Percentiles rank a stretch among this genome's conserved stretches.
Evolutionary conservation across 2,329 filamentous ascomycete genomes (phyloP).

Genomic region (Madurella fahalii): DNA sequence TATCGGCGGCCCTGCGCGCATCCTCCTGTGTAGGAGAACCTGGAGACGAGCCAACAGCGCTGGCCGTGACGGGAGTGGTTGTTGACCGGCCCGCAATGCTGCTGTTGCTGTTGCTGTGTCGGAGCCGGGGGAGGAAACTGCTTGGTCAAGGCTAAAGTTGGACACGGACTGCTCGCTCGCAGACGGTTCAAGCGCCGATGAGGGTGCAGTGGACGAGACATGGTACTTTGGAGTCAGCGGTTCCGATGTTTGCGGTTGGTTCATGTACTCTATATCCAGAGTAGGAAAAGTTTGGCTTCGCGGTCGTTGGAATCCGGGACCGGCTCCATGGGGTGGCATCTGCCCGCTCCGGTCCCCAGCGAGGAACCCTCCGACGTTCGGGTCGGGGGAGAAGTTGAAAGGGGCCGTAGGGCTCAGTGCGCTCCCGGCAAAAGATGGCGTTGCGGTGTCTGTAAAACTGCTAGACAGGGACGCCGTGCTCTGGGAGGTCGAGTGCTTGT

Average conservation of each 20-base stretch:
- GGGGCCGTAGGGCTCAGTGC: slow-evolving; percentile 71
- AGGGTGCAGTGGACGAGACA: slow-evolving; percentile 44
- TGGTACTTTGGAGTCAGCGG: slow-evolving; percentile 49
- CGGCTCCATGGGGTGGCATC: slow-evolving; percentile 31
- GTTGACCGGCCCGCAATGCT: slow-evolving; percentile 37
- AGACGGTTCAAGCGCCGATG: slow-evolving; percentile 51
- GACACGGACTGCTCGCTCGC: slow-evolving; percentile 42
- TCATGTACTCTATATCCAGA: slow-evolving; percentile 58
- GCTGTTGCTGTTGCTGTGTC: slow-evolving; percentile 49
- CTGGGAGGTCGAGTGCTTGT: slow-evolving; percentile 63
- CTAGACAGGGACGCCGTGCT: slow-evolving; percentile 64
- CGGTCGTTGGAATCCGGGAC: slow-evolving; percentile 64
- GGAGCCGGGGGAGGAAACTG: slow-evolving; percentile 43
- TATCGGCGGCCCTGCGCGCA: slow-evolving; percentile 73
- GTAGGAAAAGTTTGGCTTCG: slow-evolving; percentile 84
- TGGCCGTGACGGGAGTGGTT: slow-evolving; percentile 25
- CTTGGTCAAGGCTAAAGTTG: slow-evolving; percentile 43
- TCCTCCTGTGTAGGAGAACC: slow-evolving; percentile 78
- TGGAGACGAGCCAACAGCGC: slow-evolving; percentile 52
- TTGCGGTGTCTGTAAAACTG: slow-evolving; percentile 59
- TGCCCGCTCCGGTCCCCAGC: slow-evolving; percentile 37
- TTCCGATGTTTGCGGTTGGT: slow-evolving; percentile 40
- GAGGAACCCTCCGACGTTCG: slow-evolving; percentile 62
- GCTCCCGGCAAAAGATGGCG: slow-evolving; percentile 65
- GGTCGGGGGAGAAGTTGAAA: slow-evolving; percentile 72